These are phyloP conservation scores for Heterococcus sp. DNA, from an alignment of 108 stramenopile species.

Conservation along the genomic window DNA sequence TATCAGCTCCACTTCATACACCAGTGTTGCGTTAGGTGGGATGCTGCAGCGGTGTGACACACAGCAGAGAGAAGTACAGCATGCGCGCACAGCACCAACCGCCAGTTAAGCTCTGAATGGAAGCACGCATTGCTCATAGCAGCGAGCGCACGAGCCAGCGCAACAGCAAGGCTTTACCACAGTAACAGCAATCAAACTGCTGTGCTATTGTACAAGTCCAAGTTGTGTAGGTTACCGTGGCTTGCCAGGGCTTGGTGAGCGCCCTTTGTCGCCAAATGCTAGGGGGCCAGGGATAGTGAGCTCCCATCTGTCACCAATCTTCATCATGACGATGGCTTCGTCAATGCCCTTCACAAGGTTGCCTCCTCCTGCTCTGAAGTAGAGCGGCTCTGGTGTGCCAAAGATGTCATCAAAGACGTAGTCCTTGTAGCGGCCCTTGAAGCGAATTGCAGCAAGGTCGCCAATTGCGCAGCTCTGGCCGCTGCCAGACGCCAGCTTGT, in stretches of 20 bases:
- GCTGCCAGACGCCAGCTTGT: conserved; percentile 30
- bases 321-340: conserved; percentile 48
- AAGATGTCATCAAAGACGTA: conserved; percentile 88
- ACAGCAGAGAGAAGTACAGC: too few relatives aligned
- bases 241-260: conserved; percentile 43
- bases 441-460: conserved; percentile 85
- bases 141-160: too few relatives aligned
- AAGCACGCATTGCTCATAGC: too few relatives aligned
- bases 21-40: conserved; percentile 39
- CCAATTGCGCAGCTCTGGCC: conserved; percentile 56
- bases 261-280: conserved; percentile 47
- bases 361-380: conserved; percentile 80
- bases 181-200: neutral
- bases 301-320: conserved; percentile 48
- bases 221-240: conserved; percentile 11
- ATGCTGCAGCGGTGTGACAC: conserved; percentile 20
- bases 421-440: conserved; percentile 65
- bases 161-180: too few relatives aligned
- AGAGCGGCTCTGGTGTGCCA: conserved; percentile 85
- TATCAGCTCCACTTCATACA: conserved; percentile 30
- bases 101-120: too few relatives aligned
- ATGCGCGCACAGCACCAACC: too few relatives aligned
- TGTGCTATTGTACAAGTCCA: neutral
- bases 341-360: conserved; percentile 71
- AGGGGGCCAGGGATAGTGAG: conserved; percentile 39